These are phyloP conservation scores for Eimeria acervulina DNA, from an alignment of 169 alveolate species.

Conservation along the genomic window DNA sequence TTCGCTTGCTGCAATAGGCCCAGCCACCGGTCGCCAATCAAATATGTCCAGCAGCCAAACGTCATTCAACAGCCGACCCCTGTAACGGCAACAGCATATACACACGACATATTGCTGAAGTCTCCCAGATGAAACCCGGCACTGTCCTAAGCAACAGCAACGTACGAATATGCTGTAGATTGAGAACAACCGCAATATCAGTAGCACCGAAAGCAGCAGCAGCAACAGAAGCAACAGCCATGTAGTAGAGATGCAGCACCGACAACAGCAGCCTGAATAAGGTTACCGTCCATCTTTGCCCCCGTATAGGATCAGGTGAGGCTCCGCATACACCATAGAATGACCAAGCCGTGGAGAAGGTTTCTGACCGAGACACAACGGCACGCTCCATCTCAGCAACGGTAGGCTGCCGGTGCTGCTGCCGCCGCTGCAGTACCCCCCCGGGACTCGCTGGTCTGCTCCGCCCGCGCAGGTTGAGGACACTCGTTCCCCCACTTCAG, in stretches of 20 bases:
- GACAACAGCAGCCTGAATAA: not conserved
- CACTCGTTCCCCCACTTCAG: not conserved
- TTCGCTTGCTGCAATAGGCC: not conserved
- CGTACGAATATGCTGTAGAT: no score
- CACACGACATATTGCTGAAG: not conserved
- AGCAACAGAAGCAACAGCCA: not conserved
- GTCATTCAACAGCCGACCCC: constrained; percentile 71
- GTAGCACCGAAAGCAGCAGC: not conserved
- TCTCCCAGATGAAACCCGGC: not conserved
- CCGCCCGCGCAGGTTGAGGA: not conserved
- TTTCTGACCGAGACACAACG: constrained; percentile 35
- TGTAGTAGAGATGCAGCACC: not conserved
- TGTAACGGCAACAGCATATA: not conserved
- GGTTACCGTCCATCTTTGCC: constrained; percentile 65
- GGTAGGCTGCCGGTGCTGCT: constrained; percentile 51
- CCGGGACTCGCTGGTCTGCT: not conserved
- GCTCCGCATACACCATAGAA: constrained; percentile 77
- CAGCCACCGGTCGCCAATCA: constrained; percentile 24
- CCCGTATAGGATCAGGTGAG: constrained; percentile 77
- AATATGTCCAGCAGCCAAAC: constrained; percentile 70
- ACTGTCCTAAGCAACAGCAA: not conserved
- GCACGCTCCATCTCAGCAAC: constrained; percentile 76
- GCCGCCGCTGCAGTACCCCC: not conserved
- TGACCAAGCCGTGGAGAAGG: constrained; percentile 80
- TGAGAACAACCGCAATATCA: no score